phyloP scores from a whole-genome alignment of 2,329 filamentous ascomycete genomes.

The Scedosporium minutisporum region DNA sequence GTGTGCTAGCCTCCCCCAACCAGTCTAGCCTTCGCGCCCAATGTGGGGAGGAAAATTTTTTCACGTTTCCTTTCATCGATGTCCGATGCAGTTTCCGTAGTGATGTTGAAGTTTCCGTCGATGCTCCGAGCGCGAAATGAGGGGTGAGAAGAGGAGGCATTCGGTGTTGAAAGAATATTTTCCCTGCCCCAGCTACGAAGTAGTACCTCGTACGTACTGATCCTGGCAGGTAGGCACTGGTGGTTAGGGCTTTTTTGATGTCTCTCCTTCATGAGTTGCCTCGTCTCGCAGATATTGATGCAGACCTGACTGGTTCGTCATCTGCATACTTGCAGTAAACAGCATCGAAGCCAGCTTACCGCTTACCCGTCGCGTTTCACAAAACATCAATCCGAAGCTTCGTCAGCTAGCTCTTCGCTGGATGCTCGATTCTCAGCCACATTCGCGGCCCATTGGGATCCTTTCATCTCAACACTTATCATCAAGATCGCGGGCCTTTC shows the following conservation, averaged over 20 bases:
- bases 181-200: too few relatives aligned
- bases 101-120: neutral
- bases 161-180: too few relatives aligned
- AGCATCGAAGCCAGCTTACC: neutral
- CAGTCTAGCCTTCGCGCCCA: neutral
- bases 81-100: neutral
- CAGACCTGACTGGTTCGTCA: too few relatives aligned
- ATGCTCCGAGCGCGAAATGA: too few relatives aligned
- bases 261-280: neutral
- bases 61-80: neutral
- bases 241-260: neutral
- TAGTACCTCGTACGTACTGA: neutral
- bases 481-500: neutral
- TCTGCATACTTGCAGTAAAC: too few relatives aligned
- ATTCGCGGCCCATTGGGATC: too few relatives aligned
- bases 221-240: neutral
- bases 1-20: neutral
- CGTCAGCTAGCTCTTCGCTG: too few relatives aligned
- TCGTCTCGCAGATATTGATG: too few relatives aligned
- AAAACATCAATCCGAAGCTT: neutral
- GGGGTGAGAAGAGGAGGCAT: neutral
- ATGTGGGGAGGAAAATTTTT: neutral
- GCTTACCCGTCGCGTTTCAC: neutral
- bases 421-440: too few relatives aligned
- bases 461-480: too few relatives aligned